These are phyloP conservation scores for Inonotus obliquus DNA, from an alignment of 1,284 basidiomycete species.

Conservation along the genomic window DNA sequence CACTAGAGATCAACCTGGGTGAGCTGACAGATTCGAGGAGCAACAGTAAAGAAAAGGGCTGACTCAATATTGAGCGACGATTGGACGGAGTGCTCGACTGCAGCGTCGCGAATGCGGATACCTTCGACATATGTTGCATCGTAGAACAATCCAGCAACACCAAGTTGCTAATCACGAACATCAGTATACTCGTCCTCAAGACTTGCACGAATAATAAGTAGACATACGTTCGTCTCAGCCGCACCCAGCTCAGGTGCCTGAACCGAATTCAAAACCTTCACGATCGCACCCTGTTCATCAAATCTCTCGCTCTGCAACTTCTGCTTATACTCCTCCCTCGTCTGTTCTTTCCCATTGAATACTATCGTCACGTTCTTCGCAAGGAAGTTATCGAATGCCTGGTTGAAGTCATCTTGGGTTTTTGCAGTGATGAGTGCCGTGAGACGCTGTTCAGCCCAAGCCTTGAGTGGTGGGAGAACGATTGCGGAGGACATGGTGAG, in stretches of 20 bases:
- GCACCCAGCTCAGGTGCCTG: conserved; percentile 5
- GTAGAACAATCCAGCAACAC: conserved; percentile 15
- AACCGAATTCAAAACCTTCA: conserved; percentile 22
- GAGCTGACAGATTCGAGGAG: neutral
- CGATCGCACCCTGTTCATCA: conserved; percentile 25
- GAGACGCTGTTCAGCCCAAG: conserved; percentile 25
- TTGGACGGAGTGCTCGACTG: conserved; percentile 13
- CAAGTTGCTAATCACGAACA: neutral
- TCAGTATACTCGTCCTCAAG: neutral
- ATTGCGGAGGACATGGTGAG: conserved; percentile 8
- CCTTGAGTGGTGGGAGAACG: conserved; percentile 19
- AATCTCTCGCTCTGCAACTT: conserved; percentile 27
- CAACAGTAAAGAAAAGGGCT: neutral
- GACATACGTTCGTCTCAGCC: conserved; percentile 5
- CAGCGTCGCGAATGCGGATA: conserved; percentile 10
- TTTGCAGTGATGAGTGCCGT: conserved; percentile 25
- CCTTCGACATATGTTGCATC: conserved; percentile 15
- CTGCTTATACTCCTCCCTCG: conserved; percentile 29
- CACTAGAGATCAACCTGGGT: neutral
- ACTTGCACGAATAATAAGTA: neutral
- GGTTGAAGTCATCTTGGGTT: conserved; percentile 21
- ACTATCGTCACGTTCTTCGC: conserved; percentile 26
- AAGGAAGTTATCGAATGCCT: conserved; percentile 27
- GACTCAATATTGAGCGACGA: conserved; percentile 18
- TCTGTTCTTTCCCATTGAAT: conserved; percentile 28